phyloP scores from a whole-genome alignment of 768 basidiomycete genomes.

The Suillus bovinus region DNA sequence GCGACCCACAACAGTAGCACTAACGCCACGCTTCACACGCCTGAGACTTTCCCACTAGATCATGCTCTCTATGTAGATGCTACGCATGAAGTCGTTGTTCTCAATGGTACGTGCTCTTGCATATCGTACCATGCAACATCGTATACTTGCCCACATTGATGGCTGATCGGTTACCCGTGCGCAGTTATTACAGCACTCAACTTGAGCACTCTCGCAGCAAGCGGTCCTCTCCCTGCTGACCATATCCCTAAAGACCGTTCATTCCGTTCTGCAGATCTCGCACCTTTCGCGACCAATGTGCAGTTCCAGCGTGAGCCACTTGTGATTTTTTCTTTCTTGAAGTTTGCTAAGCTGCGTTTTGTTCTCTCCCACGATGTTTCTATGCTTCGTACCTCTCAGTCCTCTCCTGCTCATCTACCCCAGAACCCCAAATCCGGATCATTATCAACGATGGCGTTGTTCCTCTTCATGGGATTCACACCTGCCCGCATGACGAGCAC shows the following conservation, averaged over 20 bases:
- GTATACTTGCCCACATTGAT: not conserved
- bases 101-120: constrained; percentile 61
- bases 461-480: constrained; percentile 74
- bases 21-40: constrained; percentile 77
- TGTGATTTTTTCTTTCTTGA: not conserved
- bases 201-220: constrained; percentile 66
- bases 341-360: not conserved
- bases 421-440: constrained; percentile 56
- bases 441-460: constrained; percentile 88
- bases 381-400: constrained; percentile 41
- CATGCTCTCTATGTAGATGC: constrained; percentile 85
- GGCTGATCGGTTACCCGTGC: constrained; percentile 6
- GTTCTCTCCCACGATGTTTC: not conserved
- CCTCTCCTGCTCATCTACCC: constrained; percentile 29
- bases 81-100: constrained; percentile 28
- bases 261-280: constrained; percentile 74
- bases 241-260: constrained; percentile 56
- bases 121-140: not conserved
- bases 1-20: constrained; percentile 75
- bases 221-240: constrained; percentile 75
- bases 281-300: constrained; percentile 87
- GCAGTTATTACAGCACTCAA: constrained; percentile 85
- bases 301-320: constrained; percentile 77
- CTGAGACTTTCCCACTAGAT: constrained; percentile 67
- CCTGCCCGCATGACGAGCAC: constrained; percentile 59